phyloP scores from a whole-genome alignment of 2,329 filamentous ascomycete genomes.

The Exophiala alcalophila region DNA sequence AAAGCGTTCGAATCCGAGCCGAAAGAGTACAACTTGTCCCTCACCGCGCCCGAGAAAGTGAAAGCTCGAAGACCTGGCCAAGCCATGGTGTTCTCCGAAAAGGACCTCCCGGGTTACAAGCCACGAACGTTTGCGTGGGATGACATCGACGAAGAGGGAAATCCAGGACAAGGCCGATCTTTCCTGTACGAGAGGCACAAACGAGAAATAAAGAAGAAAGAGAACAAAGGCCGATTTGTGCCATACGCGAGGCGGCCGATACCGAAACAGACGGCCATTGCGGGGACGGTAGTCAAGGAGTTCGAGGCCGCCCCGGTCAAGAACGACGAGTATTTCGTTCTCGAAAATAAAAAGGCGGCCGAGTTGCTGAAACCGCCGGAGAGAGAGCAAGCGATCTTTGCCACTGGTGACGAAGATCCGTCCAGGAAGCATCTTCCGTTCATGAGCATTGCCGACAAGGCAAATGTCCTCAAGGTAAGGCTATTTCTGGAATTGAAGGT shows the following conservation, averaged over 20 bases:
- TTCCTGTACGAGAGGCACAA: slow-evolving; percentile 47
- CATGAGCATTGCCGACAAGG: slow-evolving; percentile 20
- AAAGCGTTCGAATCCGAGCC: slow-evolving; percentile 72
- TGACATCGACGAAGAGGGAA: slow-evolving; percentile 42
- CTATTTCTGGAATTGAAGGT: slow-evolving; percentile 42
- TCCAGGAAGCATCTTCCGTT: slow-evolving; percentile 21
- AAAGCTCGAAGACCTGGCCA: slow-evolving; percentile 61
- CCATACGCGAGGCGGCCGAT: slow-evolving; percentile 61
- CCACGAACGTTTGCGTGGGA: slow-evolving; percentile 35
- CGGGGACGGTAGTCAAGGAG: slow-evolving; percentile 71
- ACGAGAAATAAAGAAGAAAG: slow-evolving; percentile 44
- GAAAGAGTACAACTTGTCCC: slow-evolving; percentile 80
- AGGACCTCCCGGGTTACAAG: slow-evolving; percentile 77
- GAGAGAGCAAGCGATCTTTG: slow-evolving; percentile 20
- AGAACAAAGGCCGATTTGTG: slow-evolving; percentile 53
- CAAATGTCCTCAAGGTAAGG: slow-evolving; percentile 26
- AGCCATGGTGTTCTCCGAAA: slow-evolving; percentile 89
- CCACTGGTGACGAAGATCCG: slow-evolving; percentile 19
- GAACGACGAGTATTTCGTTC: slow-evolving; percentile 64
- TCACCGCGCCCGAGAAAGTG: slow-evolving; percentile 55
- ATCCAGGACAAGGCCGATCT: slow-evolving; percentile 42
- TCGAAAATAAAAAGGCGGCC: slow-evolving; percentile 59
- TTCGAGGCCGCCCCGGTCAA: slow-evolving; percentile 70
- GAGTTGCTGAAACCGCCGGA: slow-evolving; percentile 57
- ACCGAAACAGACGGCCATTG: slow-evolving; percentile 75